A percentile compares a stretch with the other conserved stretches of the same genome.
Evolutionary conservation across 2,329 filamentous ascomycete genomes (phyloP).

Genomic region (Microdochium nivale): DNA sequence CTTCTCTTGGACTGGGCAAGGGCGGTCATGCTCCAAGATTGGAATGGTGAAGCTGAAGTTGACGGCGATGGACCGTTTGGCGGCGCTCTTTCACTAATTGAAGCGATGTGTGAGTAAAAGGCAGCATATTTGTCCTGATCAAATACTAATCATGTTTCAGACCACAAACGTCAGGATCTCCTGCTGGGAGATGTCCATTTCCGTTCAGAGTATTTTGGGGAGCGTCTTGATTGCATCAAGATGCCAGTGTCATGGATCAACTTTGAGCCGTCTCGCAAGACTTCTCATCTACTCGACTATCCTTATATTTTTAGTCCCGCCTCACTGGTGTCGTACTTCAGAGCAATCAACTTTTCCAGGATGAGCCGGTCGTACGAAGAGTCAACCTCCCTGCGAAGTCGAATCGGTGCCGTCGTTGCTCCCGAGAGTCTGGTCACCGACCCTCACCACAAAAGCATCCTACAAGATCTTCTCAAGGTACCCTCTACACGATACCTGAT

Average conservation of each 20-base stretch:
- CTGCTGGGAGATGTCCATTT: constrained; percentile 64
- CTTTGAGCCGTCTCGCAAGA: constrained; percentile 51
- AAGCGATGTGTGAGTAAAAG: constrained; percentile 56
- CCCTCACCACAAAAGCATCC: constrained; percentile 47
- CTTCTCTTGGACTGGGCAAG: constrained; percentile 63
- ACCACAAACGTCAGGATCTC: constrained; percentile 53
- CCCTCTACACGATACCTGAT: constrained; percentile 65
- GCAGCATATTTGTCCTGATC: neutral
- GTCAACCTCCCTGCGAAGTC: constrained; percentile 47
- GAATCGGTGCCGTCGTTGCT: constrained; percentile 47
- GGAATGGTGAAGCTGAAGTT: constrained; percentile 69
- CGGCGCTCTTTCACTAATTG: constrained; percentile 66
- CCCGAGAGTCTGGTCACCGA: constrained; percentile 47
- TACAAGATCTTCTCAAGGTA: constrained; percentile 55
- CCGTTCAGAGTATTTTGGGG: constrained; percentile 65
- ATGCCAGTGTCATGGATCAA: constrained; percentile 66
- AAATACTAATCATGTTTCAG: constrained; percentile 23
- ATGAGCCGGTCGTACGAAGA: constrained; percentile 78
- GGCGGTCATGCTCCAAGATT: constrained; percentile 67
- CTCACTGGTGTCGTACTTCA: constrained; percentile 73
- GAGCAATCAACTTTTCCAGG: constrained; percentile 74
- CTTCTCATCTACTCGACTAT: constrained; percentile 68
- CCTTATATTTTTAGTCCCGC: constrained; percentile 70
- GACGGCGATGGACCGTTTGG: constrained; percentile 63
- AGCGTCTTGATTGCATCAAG: constrained; percentile 65